These are phyloP conservation scores for Cylindrotheca fusiformis DNA, from an alignment of 108 stramenopile species.

Conservation along the genomic window DNA sequence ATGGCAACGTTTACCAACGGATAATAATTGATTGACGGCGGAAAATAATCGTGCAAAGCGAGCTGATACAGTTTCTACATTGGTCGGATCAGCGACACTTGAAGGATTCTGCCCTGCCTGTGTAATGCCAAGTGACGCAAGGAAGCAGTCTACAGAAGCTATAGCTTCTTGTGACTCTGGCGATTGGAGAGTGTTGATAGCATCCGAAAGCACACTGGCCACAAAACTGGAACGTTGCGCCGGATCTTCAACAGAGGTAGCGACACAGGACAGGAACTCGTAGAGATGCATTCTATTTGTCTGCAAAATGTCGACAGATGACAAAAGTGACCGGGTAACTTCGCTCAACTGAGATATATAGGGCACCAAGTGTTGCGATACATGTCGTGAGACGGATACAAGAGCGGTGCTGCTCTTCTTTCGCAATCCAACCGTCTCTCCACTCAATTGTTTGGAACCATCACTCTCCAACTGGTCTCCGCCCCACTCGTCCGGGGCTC, in stretches of 20 bases:
- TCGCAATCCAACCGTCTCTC: constrained; percentile 65
- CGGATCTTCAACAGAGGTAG: constrained; percentile 81
- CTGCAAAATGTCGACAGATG: constrained; percentile 57
- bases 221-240: constrained; percentile 70
- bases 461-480: constrained; percentile 24
- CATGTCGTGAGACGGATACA: constrained; percentile 70
- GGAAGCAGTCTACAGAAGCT: constrained; percentile 52
- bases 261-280: constrained; percentile 85
- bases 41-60: constrained; percentile 63
- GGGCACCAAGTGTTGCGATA: constrained; percentile 78
- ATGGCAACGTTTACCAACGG: constrained; percentile 85
- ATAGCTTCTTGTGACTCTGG: constrained; percentile 51
- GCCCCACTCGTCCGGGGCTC: constrained; percentile 52
- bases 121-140: constrained; percentile 59
- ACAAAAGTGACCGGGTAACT: constrained; percentile 54
- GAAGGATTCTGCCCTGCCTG: constrained; percentile 57
- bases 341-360: constrained; percentile 81
- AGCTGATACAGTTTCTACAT: constrained; percentile 58
- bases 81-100: constrained; percentile 59
- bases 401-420: constrained; percentile 80
- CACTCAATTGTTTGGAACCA: constrained; percentile 39
- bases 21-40: constrained; percentile 79
- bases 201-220: constrained; percentile 70
- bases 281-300: constrained; percentile 84
- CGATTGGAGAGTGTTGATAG: constrained; percentile 55